Conservation (phyloP, 805 yeast genomes). For the Ogataea sp. region DNA sequence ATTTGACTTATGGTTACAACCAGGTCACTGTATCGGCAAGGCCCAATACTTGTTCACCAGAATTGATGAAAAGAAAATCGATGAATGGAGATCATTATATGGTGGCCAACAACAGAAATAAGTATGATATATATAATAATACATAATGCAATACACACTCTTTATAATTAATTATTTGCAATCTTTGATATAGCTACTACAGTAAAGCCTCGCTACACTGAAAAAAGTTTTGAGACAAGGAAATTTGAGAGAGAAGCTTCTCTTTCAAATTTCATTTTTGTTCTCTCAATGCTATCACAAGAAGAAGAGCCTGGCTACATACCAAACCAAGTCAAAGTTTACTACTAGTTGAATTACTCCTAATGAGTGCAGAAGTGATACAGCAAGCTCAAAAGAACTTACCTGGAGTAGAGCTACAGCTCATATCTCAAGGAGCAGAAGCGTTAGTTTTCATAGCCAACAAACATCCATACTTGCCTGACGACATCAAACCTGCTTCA, state of each 20-base stretch:
- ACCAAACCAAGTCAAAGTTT: no score
- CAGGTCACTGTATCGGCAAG: conserved; percentile 83
- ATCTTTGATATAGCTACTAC: no score
- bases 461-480: conserved; percentile 59
- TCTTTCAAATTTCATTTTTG: no score
- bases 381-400: conserved; percentile 33
- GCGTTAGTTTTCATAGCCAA: conserved; percentile 64
- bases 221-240: no score
- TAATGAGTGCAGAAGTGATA: conserved; percentile 50
- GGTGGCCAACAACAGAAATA: conserved; percentile 61
- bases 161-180: no score
- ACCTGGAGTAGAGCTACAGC: conserved; percentile 40
- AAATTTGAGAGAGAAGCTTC: no score
- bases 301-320: no score
- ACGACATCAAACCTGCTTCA: conserved; percentile 14
- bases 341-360: no score
- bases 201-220: no score
- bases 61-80: conserved; percentile 85
- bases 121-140: neutral
- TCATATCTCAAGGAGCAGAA: conserved; percentile 86
- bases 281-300: no score
- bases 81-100: conserved; percentile 76
- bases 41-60: conserved; percentile 88
- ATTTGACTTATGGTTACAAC: conserved; percentile 58
- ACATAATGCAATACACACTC: no score